Base-by-base conservation (phyloP, 2,329 filamentous ascomycete species). In the Tolypocladium album region DNA sequence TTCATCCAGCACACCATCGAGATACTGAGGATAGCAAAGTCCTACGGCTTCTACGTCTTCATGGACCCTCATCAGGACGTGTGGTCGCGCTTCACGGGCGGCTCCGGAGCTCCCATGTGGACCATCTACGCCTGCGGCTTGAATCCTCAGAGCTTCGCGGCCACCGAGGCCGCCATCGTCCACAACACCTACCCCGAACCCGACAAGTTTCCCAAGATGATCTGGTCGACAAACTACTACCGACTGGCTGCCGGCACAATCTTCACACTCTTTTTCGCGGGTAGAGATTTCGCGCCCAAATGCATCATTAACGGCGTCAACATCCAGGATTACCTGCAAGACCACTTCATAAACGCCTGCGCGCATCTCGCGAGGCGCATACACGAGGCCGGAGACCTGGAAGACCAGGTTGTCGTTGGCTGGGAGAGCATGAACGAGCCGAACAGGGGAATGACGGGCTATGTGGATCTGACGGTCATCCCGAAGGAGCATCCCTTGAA, bases 51-150 rank as follows among this genome's bases (percentile, higher is more conserved):
- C 73, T 96, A 95, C 69, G 82, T 99, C 57, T 97, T 97, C 71
- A 96, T 99, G 91, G 95, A 99, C 67, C 93, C 95, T 24, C 94
- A 99, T 73, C 94, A 99, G 79, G 94, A 99, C 77, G 93, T 97
- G 67, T 99, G 94, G 94, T 97, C 93, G 40, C 84, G 94, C 59
- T 94, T 94, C 70, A 92, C 90, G 7, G 94, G 94, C 53, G 94
- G 94, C 55, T 97, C 93, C 34, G 94, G 94, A 39, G 94, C 94
- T 6, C 94, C 95, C 1, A 88, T 97, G 84, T 99, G 94, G 94
- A 99, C 95, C 24, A 75, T 99, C 2, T 97, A 97, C 73, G 94
- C 95, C 34, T 92, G 89, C 65, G 94, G 94, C 11, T 78, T 99
- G 55, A 90, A 99, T 70, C 94, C 94, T 0, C 82, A 88, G 71